A percentile compares a stretch with the other conserved stretches of the same genome.
phyloP scores from a whole-genome alignment of 805 yeast genomes.

The Peterozyma toletana region DNA sequence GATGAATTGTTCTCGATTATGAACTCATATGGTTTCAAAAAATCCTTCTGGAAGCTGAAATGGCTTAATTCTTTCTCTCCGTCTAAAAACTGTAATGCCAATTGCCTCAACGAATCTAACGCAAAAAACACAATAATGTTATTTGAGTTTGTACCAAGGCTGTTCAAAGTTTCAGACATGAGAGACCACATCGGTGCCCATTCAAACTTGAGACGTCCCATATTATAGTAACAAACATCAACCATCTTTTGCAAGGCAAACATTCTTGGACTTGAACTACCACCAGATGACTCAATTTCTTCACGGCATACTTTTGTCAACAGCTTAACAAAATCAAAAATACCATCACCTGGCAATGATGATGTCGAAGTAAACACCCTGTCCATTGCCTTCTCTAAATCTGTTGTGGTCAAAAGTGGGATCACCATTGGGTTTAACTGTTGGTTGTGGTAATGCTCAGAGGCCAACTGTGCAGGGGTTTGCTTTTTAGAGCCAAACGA shows the following conservation, averaged over 20 bases:
- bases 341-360: conserved; percentile 73
- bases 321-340: conserved; percentile 81
- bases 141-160: conserved; percentile 76
- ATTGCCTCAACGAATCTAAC: conserved; percentile 86
- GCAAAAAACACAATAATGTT: conserved; percentile 81
- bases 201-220: conserved; percentile 92
- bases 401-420: conserved; percentile 52
- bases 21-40: conserved; percentile 82
- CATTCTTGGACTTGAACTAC: conserved; percentile 77
- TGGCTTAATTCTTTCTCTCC: conserved; percentile 84
- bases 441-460: conserved; percentile 66
- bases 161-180: conserved; percentile 84
- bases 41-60: conserved; percentile 92
- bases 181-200: conserved; percentile 96
- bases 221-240: conserved; percentile 95
- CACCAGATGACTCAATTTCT: conserved; percentile 85
- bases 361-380: conserved; percentile 81
- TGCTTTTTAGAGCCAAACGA: conserved; percentile 28
- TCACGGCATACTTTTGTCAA: conserved; percentile 81
- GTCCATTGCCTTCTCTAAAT: conserved; percentile 75
- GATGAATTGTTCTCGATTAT: conserved; percentile 63
- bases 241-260: conserved; percentile 93
- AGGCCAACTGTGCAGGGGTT: conserved; percentile 60
- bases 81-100: conserved; percentile 86
- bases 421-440: conserved; percentile 54